Evolutionary conservation across 2,329 filamentous ascomycete genomes (phyloP).

Genomic region (Fusarium graminum): DNA sequence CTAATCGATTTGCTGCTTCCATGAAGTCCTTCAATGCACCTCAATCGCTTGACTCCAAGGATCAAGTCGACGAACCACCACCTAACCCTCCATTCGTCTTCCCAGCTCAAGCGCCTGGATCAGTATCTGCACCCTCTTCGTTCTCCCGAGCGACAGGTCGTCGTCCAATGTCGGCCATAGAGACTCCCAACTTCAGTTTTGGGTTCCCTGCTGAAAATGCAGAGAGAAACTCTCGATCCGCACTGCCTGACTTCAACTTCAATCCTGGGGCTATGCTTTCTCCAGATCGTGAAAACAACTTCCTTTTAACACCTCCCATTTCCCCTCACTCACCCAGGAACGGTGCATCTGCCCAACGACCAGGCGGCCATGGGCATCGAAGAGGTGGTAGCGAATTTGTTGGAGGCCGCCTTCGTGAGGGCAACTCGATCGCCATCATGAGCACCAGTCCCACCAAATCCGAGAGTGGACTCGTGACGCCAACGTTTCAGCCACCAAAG

Average conservation of each 20-base stretch:
- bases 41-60: slow-evolving; percentile 29
- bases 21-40: slow-evolving; percentile 38
- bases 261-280: slow-evolving; percentile 66
- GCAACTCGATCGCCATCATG: slow-evolving; percentile 71
- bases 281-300: slow-evolving; percentile 51
- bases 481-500: slow-evolving; percentile 66
- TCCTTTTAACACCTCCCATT: slow-evolving; percentile 66
- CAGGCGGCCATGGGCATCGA: slow-evolving; percentile 78
- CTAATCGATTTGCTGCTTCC: slow-evolving; percentile 45
- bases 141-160: slow-evolving; percentile 63
- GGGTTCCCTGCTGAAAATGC: slow-evolving; percentile 50
- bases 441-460: slow-evolving; percentile 78
- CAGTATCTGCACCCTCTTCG: slow-evolving; percentile 62
- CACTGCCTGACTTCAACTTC: slow-evolving; percentile 68
- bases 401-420: slow-evolving; percentile 74
- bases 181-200: slow-evolving; percentile 55
- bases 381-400: slow-evolving; percentile 90
- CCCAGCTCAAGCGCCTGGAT: slow-evolving; percentile 61
- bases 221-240: slow-evolving; percentile 50
- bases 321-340: slow-evolving; percentile 65
- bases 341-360: slow-evolving; percentile 68
- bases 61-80: slow-evolving; percentile 53
- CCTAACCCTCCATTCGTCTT: slow-evolving; percentile 77
- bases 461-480: slow-evolving; percentile 69
- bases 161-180: slow-evolving; percentile 67